Evolutionary conservation across 768 basidiomycete species (phyloP), one percentile per base, ranked within the genome.

Genomic region (Tylopilus felleus): DNA sequence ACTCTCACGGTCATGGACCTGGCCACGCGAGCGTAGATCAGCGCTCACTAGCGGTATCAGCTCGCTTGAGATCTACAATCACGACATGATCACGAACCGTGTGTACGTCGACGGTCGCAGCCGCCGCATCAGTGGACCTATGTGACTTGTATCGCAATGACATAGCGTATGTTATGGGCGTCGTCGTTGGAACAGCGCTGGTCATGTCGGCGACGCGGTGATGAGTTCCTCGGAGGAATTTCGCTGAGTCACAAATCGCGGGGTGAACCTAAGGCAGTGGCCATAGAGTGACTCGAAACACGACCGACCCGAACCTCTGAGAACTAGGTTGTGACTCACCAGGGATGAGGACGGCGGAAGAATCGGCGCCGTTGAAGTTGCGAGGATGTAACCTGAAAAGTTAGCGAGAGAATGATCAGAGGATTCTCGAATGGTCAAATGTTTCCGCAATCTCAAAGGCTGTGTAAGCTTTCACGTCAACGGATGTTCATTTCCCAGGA

Each of bases 321-420:
- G 16, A 38, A 23, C 8, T 17, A 6, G 21, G 48, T n/a, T 21
- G 13, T 17, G 4, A 33, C 39, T n/a, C 10, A 13, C 49, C 31
- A 29, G 46, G 33, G 51, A 48, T n/a, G 17, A 29, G 31, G 36
- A 16, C 53, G 45, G 46, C 14, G 58, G 52, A 25, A 49, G 3
- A 14, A 46, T 64, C 62, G 62, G 62, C 56, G 59, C 62, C 49
- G 56, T 53, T 12, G 40, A 51, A 38, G 36, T 25, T 63, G 61
- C 62, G 62, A 16, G 19, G 31, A 23, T 10, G n/a, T n/a, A n/a
- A n/a, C n/a, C n/a, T n/a, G n/a, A n/a, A n/a, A n/a, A n/a, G n/a
- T n/a, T 42, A 12, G 23, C 36, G 38, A 39, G 8, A 5, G 0
- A 23, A 1, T 14, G 36, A 14, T 1, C 13, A 33, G 31, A n/a